Evolutionary conservation across 140 eudicot species (phyloP), one percentile per base, ranked within the genome.

Genomic region (Senecio squalidus): DNA sequence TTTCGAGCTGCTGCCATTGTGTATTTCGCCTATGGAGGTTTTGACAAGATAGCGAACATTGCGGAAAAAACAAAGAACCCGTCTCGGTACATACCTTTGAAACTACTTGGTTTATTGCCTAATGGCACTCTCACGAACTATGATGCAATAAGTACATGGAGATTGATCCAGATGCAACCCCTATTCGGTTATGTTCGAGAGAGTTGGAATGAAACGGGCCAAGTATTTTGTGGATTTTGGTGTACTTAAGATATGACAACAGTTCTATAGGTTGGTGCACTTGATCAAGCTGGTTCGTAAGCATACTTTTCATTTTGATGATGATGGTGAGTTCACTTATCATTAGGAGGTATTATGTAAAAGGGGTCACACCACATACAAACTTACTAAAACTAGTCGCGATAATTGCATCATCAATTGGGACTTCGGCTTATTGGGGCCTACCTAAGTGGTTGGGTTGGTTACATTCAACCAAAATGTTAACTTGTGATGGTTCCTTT

Each of bases 1-100:
- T 90, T 90, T 68, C 64, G 55, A 10, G 95, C 98, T 10, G 87
- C 98, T 3, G 98, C 98, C 0, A 82, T 90, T 9, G 94, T 90
- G 16, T 90, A 78, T 71, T 90, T 90, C 91, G 80, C 98, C 1
- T 90, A 90, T 38, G 78, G 88, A 1, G 98, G 98, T 4, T 91
- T 91, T 21, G 98, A 91, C 24, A 80, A 76, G 83, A 91, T 91
- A 10, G 91, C 98, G n/a, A 91, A 80, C 11, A 80, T 91, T 95
- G 98, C 98, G 1, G 98, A 91, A 57, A 95, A 91, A 52, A 85
- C 92, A 0, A 75, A 61, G 58, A 78, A 79, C 20, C 94, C 95
- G 0, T 67, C 88, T 1, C 72, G 76, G 22, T 94, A 91, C 50
- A 91, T 91, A 11, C 95, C 95, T 1, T 33, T 91, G 4, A 95